Base-by-base conservation (phyloP, 768 basidiomycete species). In the Suillus decipiens region DNA sequence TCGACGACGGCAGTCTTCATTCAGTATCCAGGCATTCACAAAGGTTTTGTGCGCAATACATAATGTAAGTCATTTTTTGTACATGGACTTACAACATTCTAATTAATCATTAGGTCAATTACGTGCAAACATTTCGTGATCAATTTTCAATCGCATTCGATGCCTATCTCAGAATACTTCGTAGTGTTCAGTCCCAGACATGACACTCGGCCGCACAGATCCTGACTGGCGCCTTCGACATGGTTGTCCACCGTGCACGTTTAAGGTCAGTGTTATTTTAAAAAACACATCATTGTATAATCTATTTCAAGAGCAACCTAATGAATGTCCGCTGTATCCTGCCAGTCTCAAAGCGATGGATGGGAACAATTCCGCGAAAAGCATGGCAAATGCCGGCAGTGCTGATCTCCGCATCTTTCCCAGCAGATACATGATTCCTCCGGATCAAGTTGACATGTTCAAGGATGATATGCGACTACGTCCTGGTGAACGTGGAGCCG, bases 281-380 rank as follows among this genome's bases (percentile, higher is more conserved):
- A 19, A 43, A 43, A n/a, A n/a, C n/a, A n/a, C 8, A n/a, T 43
- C 19, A n/a, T 43, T n/a, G 42, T 43, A 19, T 43, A 3, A 43
- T 43, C 19, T n/a, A 43, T n/a, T 19, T n/a, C 19, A 43, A 43
- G 5, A 60, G 59, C 59, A 60, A 60, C 59, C 59, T 36, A 72
- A 69, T 28, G 76, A 81, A 60, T 69, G 69, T 0, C 31, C 59
- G 1, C 69, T 80, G 1, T 11, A 47, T 8, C 74, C 69, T 43
- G 39, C 65, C 1, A 28, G 72, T 4, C 63, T 81, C 39, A 33
- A 66, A 15, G 68, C 67, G 12, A 66, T 0, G 28, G 28, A 28
- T 28, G 28, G 28, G 28, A 28, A 28, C 28, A 28, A 28, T 28
- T 28, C 28, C 3, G 67, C 73, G 1, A 76, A 76, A 59, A 70